A percentile compares a stretch with the other conserved stretches of the same genome.
Conservation (phyloP, 169 alveolate species). For the Plasmodium sp. region DNA sequence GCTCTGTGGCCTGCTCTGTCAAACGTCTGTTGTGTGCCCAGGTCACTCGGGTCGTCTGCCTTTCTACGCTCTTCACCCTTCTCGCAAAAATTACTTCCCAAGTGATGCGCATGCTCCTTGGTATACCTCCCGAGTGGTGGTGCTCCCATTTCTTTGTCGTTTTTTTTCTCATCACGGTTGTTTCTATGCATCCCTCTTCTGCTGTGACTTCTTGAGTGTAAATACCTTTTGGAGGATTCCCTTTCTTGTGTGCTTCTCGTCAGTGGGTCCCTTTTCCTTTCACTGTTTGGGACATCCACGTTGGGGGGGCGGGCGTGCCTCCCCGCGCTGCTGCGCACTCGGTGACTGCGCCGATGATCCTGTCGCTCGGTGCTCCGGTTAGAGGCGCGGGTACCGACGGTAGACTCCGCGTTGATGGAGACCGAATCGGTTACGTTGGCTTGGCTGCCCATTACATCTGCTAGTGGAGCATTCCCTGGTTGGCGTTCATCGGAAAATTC, state of each 20-base stretch:
- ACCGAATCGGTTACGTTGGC: not conserved
- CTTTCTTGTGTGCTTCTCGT: not conserved
- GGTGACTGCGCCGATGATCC: not conserved
- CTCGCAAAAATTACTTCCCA: not conserved
- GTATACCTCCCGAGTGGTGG: not conserved
- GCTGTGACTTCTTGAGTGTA: not conserved
- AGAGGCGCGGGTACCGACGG: not conserved
- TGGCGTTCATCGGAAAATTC: conserved; percentile 2
- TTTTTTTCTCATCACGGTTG: not conserved
- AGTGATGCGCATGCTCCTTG: not conserved
- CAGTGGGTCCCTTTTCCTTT: not conserved
- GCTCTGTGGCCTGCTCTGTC: not conserved
- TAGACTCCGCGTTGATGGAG: not conserved
- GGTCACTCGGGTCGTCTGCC: not conserved
- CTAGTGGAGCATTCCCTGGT: not conserved
- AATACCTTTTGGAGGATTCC: not conserved
- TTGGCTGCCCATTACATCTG: not conserved
- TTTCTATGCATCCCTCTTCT: not conserved
- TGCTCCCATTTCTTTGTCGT: not conserved
- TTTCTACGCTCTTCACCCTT: not conserved
- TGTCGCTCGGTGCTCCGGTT: not conserved
- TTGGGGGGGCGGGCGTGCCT: not conserved
- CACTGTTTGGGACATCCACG: not conserved
- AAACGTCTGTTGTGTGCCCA: not conserved
- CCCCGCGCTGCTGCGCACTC: not conserved